Evolutionary conservation across 2,329 filamentous ascomycete genomes (phyloP).

Genomic region (Aspergillus tubingensis): DNA sequence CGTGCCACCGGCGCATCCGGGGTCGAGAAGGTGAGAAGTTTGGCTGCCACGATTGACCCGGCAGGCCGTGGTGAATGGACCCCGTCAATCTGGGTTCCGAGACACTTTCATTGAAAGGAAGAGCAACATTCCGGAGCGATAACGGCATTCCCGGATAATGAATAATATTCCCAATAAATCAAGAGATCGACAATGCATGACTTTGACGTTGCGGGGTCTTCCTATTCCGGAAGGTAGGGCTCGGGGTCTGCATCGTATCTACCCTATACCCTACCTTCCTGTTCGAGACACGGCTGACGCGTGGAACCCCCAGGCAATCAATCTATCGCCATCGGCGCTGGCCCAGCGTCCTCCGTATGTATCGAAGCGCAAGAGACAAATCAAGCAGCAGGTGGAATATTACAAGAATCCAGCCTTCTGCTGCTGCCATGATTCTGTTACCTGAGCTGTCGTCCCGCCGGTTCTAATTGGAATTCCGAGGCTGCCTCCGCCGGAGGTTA

Average conservation of each 20-base stretch:
- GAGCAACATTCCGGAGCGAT: background rate
- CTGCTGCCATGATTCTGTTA: constrained; percentile 27
- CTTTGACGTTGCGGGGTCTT: constrained; percentile 6
- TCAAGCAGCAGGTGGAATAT: background rate
- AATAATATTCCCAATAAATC: background rate
- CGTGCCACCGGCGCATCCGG: constrained; percentile 2
- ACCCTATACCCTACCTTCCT: constrained; percentile 34
- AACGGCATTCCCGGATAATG: background rate
- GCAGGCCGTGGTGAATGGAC: too few relatives aligned
- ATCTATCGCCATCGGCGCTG: constrained; percentile 5
- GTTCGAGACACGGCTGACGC: constrained; percentile 27
- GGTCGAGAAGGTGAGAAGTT: background rate
- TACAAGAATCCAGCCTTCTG: background rate
- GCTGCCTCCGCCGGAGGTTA: constrained; percentile 20
- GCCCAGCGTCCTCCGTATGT: background rate
- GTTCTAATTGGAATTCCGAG: constrained; percentile 18
- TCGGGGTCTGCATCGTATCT: constrained; percentile 4
- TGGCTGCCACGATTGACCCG: background rate
- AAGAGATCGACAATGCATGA: constrained; percentile 3
- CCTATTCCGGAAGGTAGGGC: constrained; percentile 21
- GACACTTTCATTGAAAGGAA: too few relatives aligned
- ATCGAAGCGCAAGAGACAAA: background rate
- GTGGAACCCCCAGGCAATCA: constrained; percentile 13
- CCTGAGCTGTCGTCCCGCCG: constrained; percentile 7
- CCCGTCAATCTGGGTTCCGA: too few relatives aligned